A percentile compares a stretch with the other conserved stretches of the same genome.
Evolutionary conservation across 306 rosid species (phyloP).

Genomic region (Citrullus colocynthis): DNA sequence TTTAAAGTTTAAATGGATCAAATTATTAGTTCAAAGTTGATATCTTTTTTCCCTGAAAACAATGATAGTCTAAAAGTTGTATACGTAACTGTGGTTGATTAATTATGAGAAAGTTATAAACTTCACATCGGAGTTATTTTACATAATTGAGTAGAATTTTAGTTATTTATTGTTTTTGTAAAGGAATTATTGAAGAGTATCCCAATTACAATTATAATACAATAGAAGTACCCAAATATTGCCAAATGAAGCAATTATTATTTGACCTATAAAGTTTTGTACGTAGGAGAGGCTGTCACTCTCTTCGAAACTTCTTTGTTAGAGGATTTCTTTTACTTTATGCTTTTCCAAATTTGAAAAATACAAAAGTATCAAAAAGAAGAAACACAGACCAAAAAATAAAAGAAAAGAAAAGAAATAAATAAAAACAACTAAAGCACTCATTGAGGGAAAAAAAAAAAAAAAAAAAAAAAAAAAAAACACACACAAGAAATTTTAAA

Average conservation of each 20-base stretch:
- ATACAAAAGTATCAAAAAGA: not conserved
- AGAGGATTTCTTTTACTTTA: not conserved
- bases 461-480: not conserved
- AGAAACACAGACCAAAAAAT: not conserved
- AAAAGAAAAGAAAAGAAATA: too few relatives aligned
- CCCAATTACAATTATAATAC: not conserved
- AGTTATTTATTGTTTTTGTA: not conserved
- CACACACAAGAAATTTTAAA: not conserved
- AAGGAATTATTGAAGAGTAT: not conserved
- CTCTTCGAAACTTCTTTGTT: slow-evolving; percentile 3
- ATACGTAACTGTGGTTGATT: too few relatives aligned
- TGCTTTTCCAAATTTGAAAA: not conserved
- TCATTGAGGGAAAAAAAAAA: not conserved
- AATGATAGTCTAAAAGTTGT: too few relatives aligned
- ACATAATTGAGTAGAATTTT: too few relatives aligned
- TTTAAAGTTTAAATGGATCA: too few relatives aligned
- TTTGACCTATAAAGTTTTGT: not conserved
- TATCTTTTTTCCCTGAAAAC: too few relatives aligned
- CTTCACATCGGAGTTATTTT: too few relatives aligned
- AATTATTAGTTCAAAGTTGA: too few relatives aligned
- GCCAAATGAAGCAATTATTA: not conserved
- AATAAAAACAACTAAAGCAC: not conserved
- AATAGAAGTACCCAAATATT: not conserved
- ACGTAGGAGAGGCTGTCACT: not conserved
- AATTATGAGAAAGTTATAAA: too few relatives aligned